Conservation (phyloP, 257 asterid species). For the Gentiana dahurica region DNA sequence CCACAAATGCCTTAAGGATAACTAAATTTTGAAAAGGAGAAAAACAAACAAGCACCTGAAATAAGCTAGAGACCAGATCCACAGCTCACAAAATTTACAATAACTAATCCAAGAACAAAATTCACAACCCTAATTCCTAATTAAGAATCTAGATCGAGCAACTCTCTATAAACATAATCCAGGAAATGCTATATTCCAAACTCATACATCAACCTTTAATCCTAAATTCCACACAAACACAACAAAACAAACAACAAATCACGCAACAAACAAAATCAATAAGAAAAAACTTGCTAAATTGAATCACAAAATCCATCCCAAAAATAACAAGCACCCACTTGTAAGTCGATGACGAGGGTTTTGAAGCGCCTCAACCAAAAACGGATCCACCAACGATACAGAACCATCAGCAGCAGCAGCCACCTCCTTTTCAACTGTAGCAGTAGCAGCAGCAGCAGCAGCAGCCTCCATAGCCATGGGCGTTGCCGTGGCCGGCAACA, state of each 20-base stretch:
- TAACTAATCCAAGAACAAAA: neutral
- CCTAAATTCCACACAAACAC: neutral
- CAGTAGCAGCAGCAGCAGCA: neutral
- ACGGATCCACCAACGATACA: constrained; percentile 74
- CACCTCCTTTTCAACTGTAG: constrained; percentile 12
- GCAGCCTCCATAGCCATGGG: constrained; percentile 13
- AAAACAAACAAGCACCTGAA: too few relatives aligned
- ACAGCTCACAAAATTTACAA: neutral
- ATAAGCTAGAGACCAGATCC: constrained; percentile 10
- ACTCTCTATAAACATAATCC: neutral
- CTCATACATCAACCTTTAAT: neutral
- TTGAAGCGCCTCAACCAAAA: constrained; percentile 95
- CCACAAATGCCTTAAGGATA: too few relatives aligned
- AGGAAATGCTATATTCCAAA: neutral
- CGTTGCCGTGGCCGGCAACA: too few relatives aligned
- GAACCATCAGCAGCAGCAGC: constrained; percentile 20
- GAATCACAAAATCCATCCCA: neutral
- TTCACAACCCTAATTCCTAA: neutral
- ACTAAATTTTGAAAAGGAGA: too few relatives aligned
- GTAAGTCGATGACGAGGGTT: constrained; percentile 97
- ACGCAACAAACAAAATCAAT: neutral
- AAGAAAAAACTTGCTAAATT: neutral
- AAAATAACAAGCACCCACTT: constrained; percentile 29
- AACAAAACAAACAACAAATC: neutral
- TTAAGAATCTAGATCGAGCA: neutral